A percentile compares a stretch with the other conserved stretches of the same genome.
Evolutionary conservation across 73 alveolate genomes (phyloP).

Genomic region (Blepharisma japonicum): DNA sequence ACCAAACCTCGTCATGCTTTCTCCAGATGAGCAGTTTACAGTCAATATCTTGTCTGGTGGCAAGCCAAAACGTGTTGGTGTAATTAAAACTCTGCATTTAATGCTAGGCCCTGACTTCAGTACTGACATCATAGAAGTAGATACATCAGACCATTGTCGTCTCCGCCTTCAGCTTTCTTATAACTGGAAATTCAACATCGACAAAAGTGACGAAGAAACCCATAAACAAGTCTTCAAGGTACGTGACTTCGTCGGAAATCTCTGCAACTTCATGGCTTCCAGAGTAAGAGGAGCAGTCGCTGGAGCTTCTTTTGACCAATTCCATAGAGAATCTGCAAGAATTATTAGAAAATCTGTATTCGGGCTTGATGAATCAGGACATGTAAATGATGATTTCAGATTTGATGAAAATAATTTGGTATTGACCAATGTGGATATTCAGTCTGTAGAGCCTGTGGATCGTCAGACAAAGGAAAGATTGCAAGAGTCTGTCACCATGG

Average conservation of each 20-base stretch:
- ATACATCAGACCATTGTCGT: constrained; percentile 81
- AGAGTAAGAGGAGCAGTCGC: constrained; percentile 84
- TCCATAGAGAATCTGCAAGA: constrained; percentile 74
- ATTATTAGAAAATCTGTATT: constrained; percentile 69
- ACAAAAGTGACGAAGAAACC: constrained; percentile 43
- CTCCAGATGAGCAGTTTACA: constrained; percentile 82
- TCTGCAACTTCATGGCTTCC: constrained; percentile 73
- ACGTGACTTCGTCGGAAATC: constrained; percentile 82
- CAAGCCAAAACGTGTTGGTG: constrained; percentile 76
- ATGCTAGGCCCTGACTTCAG: constrained; percentile 85
- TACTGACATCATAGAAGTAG: constrained; percentile 75
- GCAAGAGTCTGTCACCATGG: constrained; percentile 79
- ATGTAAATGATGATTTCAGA: constrained; percentile 46
- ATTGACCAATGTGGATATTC: constrained; percentile 74
- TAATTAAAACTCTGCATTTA: constrained; percentile 68
- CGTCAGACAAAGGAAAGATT: constrained; percentile 64
- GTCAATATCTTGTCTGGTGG: constrained; percentile 69
- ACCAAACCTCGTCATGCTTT: constrained; percentile 69
- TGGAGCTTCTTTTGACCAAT: constrained; percentile 54
- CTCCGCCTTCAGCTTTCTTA: constrained; percentile 66
- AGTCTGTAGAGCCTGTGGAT: constrained; percentile 83
- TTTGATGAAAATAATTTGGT: constrained; percentile 48
- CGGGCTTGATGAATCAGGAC: constrained; percentile 73
- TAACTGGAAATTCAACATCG: constrained; percentile 70
- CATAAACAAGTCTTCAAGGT: constrained; percentile 65